Evolutionary conservation across 2,329 filamentous ascomycete species (phyloP), one percentile per base, ranked within the genome.

Genomic region (Leptographium wingfieldii): DNA sequence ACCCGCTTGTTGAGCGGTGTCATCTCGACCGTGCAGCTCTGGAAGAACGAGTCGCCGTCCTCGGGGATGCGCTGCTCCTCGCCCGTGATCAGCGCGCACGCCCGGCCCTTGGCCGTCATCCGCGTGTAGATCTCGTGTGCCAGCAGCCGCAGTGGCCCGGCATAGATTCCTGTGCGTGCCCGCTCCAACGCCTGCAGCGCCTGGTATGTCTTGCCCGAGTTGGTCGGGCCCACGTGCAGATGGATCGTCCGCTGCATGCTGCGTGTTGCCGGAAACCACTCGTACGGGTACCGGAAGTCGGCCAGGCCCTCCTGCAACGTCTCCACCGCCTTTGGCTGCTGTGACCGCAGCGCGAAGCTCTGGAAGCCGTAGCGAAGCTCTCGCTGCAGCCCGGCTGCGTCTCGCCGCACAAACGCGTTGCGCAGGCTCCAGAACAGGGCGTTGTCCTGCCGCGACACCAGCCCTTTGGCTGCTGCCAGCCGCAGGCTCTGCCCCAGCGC

Each of bases 131-230:
- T 87, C 72, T 99, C 94, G 68, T 96, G 92, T 0, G 94, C 94
- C 33, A 99, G 78, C 55, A 99, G 75, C 56, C 94, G 83, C 53
- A 99, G 75, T 0, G 94, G 94, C 0, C 95, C 94, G 3, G 92
- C 90, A 70, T 97, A 99, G 56, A 96, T 85, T 48, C 94, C 10
- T 29, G 59, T 10, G 9, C 29, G 43, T 46, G 60, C 56, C n/a
- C n/a, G 77, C 70, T 96, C 90, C 12, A 99, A 79, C 14, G 87
- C 84, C 73, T 95, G 86, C 64, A 99, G 75, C 0, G 94, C 95
- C 69, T 91, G 87, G 69, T 97, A 99, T 0, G 95, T 99, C 77
- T 99, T 99, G 60, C 94, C 94, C 0, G 94, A 97, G 72, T 99
- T 99, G 2, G 94, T 99, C 1, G 94, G 94, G 0, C 94, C 94